Evolutionary conservation across 148 eudicot species (phyloP), one percentile per base, ranked within the genome.

Genomic region (Arbutus unedo): DNA sequence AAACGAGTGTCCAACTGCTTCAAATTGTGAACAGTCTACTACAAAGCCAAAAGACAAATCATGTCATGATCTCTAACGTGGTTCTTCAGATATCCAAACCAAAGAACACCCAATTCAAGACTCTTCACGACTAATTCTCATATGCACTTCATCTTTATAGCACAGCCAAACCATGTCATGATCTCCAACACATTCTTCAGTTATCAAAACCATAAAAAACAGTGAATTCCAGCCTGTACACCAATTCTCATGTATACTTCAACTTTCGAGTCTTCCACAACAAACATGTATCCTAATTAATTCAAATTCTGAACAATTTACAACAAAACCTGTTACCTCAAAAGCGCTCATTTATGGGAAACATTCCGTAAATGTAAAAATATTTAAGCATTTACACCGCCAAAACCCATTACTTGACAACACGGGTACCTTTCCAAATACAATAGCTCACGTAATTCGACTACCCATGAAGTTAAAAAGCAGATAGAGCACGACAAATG

Each of bases 21-120:
- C 38, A 64, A 25, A 64, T 38, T 64, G 1, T 64, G 41, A 8
- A 64, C 3, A 64, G 70, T 23, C 23, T 64, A 64, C 14, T 23
- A 23, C 66, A n/a, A 60, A 60, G 1, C 10, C 11, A 2, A n/a
- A 60, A 60, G 1, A 3, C 11, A 2, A 60, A 19, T 9, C 38
- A 64, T 8, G 70, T 23, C 41, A 64, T 64, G 70, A 64, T 64
- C 70, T 64, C 5, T 23, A 23, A 23, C 70, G 23, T 3, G 41
- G 67, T 60, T n/a, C 70, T 60, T 64, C 8, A 23, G 41, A 64
- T 64, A 64, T 64, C 70, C 67, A 64, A 64, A 64, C 70, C 67
- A 64, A 8, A 8, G 70, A 59, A 59, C 64, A n/a, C 67, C 67
- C 19, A n/a, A 7, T 60, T 57, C 31, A 9, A 7, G 31, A 60